Conservation (phyloP, 2,329 filamentous ascomycete species). For the Talaromyces marneffei region DNA sequence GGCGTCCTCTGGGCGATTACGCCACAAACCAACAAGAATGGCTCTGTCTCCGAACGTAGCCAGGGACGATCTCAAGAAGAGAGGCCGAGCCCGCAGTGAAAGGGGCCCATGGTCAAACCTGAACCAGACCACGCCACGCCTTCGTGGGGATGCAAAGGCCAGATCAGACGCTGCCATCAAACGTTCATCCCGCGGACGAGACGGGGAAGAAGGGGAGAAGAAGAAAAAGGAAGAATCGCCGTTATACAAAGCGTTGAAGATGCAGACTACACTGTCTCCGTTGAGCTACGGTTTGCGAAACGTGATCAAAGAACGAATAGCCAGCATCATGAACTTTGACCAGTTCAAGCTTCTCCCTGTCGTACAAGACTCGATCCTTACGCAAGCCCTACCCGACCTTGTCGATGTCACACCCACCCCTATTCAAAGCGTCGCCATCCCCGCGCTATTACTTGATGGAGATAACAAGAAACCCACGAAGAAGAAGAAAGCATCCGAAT, state of each 20-base stretch:
- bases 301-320: conserved; percentile 56
- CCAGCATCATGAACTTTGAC: conserved; percentile 70
- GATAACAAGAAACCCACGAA: conserved; percentile 30
- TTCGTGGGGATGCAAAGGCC: conserved; percentile 36
- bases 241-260: conserved; percentile 78
- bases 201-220: conserved; percentile 34
- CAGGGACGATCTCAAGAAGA: conserved; percentile 27
- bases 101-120: conserved; percentile 55
- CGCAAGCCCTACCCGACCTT: conserved; percentile 69
- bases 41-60: conserved; percentile 31
- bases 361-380: conserved; percentile 64
- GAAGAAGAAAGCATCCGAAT: conserved; percentile 25
- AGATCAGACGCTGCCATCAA: conserved; percentile 40
- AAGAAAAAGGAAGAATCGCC: conserved; percentile 47
- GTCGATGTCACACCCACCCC: conserved; percentile 76
- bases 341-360: conserved; percentile 69
- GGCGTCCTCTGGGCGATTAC: conserved; percentile 28
- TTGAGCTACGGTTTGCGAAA: conserved; percentile 67
- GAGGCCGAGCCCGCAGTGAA: conserved; percentile 36
- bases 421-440: conserved; percentile 83
- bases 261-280: conserved; percentile 74
- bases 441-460: conserved; percentile 61
- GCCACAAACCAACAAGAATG: conserved; percentile 35
- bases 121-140: conserved; percentile 49
- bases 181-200: conserved; percentile 31